Conservation (phyloP, 1,284 basidiomycete species). For the Schizophyllum amplum region DNA sequence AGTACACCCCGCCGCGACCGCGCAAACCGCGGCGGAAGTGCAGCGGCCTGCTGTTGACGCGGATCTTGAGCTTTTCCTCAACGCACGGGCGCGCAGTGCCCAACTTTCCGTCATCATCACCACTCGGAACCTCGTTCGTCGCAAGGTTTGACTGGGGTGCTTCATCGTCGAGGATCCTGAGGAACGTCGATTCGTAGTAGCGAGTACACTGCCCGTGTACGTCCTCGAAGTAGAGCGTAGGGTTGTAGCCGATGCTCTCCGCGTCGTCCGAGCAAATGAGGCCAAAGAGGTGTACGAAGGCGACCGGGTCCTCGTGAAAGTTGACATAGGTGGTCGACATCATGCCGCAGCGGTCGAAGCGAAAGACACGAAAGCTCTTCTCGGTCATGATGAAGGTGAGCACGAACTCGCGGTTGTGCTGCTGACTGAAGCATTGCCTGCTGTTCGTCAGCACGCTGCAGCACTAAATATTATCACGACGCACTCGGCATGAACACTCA, state of each 20-base stretch:
- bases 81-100: not conserved
- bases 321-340: not conserved
- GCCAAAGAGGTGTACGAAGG: not conserved
- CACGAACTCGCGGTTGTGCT: not conserved
- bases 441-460: not conserved
- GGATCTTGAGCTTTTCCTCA: not conserved
- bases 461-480: not conserved
- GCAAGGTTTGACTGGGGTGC: too few species aligned
- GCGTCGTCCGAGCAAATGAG: not conserved
- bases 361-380: not conserved
- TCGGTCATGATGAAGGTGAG: slow-evolving; percentile 3
- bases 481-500: not conserved
- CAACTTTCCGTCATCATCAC: too few species aligned
- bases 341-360: not conserved
- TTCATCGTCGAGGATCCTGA: too few species aligned
- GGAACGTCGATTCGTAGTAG: not conserved
- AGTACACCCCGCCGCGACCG: not conserved
- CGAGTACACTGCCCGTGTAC: not conserved
- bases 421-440: not conserved
- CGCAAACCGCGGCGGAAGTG: not conserved
- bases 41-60: not conserved
- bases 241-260: not conserved
- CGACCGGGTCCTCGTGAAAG: not conserved
- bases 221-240: not conserved
- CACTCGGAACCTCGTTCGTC: too few species aligned